phyloP scores from a whole-genome alignment of 768 basidiomycete genomes.

The Holtermannia corniformis region DNA sequence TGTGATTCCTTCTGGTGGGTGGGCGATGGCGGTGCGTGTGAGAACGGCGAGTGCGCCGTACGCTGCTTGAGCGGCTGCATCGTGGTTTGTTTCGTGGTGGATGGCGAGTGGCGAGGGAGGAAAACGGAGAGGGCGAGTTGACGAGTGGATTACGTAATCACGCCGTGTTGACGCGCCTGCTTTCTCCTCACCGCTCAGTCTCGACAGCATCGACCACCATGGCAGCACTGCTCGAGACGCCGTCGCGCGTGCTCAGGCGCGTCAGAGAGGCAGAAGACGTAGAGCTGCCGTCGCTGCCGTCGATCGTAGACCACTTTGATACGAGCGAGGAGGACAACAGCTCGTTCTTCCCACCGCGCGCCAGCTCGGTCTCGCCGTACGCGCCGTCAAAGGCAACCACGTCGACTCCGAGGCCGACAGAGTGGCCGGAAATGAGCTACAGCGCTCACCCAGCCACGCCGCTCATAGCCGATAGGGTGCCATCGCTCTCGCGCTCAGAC shows the following conservation, averaged over 20 bases:
- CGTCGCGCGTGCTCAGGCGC: conserved; percentile 25
- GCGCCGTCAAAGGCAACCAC: no score
- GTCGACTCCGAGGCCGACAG: no score
- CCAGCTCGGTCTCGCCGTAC: no score
- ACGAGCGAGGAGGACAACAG: not conserved
- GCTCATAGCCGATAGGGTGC: conserved; percentile 15
- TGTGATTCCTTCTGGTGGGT: conserved; percentile 33
- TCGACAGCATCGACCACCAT: no score
- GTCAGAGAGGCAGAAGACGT: conserved; percentile 28
- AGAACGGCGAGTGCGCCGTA: conserved; percentile 7
- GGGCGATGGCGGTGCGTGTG: conserved; percentile 25
- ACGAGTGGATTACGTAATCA: not conserved
- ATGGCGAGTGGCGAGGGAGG: not conserved
- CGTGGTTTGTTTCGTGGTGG: not conserved
- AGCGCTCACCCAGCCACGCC: no score
- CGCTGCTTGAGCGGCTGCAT: conserved; percentile 34
- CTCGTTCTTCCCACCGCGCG: no score
- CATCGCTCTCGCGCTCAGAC: conserved; percentile 25
- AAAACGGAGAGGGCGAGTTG: not conserved
- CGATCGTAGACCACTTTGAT: not conserved
- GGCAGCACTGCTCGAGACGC: conserved; percentile 21
- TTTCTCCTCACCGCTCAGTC: no score
- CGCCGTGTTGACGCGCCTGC: no score
- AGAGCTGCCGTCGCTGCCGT: conserved; percentile 32
- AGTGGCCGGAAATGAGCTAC: no score